Conservation (phyloP, 495 filamentous ascomycete genomes). For the Amphirosellinia nigrospora region DNA sequence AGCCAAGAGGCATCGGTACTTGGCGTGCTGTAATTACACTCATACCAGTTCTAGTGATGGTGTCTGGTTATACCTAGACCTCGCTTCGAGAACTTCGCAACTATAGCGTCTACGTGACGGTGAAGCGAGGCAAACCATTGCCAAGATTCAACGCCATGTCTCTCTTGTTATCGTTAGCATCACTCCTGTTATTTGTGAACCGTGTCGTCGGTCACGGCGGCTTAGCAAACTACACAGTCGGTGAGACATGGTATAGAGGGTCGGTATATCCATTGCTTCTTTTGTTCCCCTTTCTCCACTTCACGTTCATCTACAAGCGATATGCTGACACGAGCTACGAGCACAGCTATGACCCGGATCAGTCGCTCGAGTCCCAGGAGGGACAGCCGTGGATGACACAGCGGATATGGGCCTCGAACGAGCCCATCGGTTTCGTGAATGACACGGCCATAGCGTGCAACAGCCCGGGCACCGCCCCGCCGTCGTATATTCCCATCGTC, state of each 20-base stretch:
- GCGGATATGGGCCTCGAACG: conserved; percentile 50
- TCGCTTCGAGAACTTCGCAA: conserved; percentile 10
- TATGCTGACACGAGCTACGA: not conserved
- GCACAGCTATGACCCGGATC: conserved; percentile 48
- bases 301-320: not conserved
- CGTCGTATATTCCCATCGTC: conserved; percentile 50
- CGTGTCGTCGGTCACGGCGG: conserved; percentile 50
- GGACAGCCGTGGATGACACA: conserved; percentile 53
- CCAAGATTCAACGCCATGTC: conserved; percentile 9
- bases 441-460: conserved; percentile 51
- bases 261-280: conserved; percentile 26
- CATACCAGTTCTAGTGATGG: not conserved
- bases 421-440: conserved; percentile 50
- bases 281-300: too few species aligned
- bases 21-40: not conserved
- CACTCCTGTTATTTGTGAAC: conserved; percentile 33
- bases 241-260: conserved; percentile 57
- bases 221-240: conserved; percentile 56
- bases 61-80: not conserved
- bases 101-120: not conserved
- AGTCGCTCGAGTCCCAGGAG: conserved; percentile 42
- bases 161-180: conserved; percentile 31
- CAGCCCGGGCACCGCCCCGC: conserved; percentile 46
- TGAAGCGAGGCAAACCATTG: not conserved
- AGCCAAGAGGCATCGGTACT: not conserved